Evolutionary conservation across 371 early-diverging fungal genomes (phyloP), one percentile per base, ranked within the genome.

Genomic region (Thermomucor indicae-seudaticae): DNA sequence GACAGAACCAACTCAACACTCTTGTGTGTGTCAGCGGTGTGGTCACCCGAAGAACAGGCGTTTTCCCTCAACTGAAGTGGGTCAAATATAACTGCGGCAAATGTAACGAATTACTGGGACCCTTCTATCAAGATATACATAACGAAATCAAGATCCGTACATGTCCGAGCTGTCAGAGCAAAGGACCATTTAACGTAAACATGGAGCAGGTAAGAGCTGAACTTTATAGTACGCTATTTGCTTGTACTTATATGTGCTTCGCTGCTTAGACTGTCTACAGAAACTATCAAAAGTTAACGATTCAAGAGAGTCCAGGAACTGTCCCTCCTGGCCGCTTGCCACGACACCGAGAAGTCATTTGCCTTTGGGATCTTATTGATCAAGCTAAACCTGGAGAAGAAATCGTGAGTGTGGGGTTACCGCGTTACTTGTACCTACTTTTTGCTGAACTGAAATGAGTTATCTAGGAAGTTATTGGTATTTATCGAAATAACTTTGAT

Each of bases 281-380:
- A 59, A 96, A 99, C 78, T 97, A 93, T 62, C 99, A 99, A 79
- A 92, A 94, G 43, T 67, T 99, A 57, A 97, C 98, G 0, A 75
- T 99, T 32, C 99, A 99, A 63, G 99, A 99, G 72, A 88, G 91
- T 3, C 99, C 99, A 16, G 98, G 98, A 2, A 90, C 95, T 0
- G 96, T 99, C 7, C 98, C 97, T 3, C 89, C 98, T 0, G 99
- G 99, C 53, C 89, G 97, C 53, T 78, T 99, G 31, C 99, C 99
- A 34, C 85, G 99, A 29, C 90, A 91, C 53, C 86, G 93, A 39
- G 99, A 99, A 55, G 92, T 99, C 2, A 85, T 99, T 43, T 78
- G 98, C 55, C 72, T 95, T 43, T 92, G 95, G 90, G 99, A 99
- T 72, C 81, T 99, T 47, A 96, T 99, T 49, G 99, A 99, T 77